Conservation (phyloP, 768 basidiomycete species). For the Leccinum disarticulatum region DNA sequence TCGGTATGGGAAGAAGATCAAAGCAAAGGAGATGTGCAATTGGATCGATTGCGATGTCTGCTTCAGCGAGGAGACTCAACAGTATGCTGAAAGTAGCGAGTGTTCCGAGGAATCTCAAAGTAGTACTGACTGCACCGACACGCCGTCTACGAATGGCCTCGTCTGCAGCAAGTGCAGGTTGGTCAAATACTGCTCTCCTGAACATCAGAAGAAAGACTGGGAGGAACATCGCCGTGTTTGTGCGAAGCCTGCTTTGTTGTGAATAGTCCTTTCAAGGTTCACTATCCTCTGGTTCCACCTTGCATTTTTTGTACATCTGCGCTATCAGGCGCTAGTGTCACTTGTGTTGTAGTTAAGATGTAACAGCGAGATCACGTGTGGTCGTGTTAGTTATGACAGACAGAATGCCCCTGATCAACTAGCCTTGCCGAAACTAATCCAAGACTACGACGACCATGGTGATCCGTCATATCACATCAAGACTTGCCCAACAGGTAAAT, state of each 20-base stretch:
- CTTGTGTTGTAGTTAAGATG: slow-evolving; percentile 3
- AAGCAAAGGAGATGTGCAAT: slow-evolving; percentile 70
- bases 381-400: neutral
- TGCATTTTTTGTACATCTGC: neutral
- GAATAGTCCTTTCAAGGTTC: slow-evolving; percentile 1
- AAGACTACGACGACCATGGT: slow-evolving; percentile 39
- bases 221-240: slow-evolving; percentile 76
- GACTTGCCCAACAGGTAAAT: slow-evolving; percentile 71
- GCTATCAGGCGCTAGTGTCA: neutral
- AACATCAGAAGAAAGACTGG: slow-evolving; percentile 78
- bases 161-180: slow-evolving; percentile 77
- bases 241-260: slow-evolving; percentile 33
- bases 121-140: slow-evolving; percentile 37
- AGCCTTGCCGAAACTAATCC: neutral
- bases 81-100: slow-evolving; percentile 39
- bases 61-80: slow-evolving; percentile 48
- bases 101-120: slow-evolving; percentile 48
- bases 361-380: slow-evolving; percentile 2
- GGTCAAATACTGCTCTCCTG: slow-evolving; percentile 74
- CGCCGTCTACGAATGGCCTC: slow-evolving; percentile 45
- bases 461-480: slow-evolving; percentile 66
- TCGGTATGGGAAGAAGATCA: slow-evolving; percentile 48
- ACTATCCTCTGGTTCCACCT: neutral
- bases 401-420: neutral
- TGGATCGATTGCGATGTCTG: slow-evolving; percentile 74